Base-by-base conservation (phyloP, 2,329 filamentous ascomycete genomes). In the Trichoderma sp. region DNA sequence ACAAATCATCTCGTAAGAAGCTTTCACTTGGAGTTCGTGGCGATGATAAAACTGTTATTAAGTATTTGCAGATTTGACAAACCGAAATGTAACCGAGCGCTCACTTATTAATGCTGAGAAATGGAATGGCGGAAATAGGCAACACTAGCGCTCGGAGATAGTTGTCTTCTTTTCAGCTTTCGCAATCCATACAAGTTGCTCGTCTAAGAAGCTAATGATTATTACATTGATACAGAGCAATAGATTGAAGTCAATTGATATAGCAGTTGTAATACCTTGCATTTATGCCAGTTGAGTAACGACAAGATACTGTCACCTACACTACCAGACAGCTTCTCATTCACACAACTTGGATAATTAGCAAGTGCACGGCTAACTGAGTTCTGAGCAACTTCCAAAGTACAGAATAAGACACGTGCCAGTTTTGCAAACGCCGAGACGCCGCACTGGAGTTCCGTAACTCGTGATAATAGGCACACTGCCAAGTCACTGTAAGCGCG, bases 1-100 rank as follows among this genome's bases (percentile, higher is more conserved):
- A 46, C 51, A 30, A 63, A 63, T 63, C 59, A 63, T 63, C 46
- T 18, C 60, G 60, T 64, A 64, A 64, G 46, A 54, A n/a, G 11
- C 2, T 3, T 52, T 52, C 39, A 3, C 3, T 5, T 4, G 2
- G 10, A 5, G 14, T 30, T 16, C 5, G 24, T 7, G 3, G 16
- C 18, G 18, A 26, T 18, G 11, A 52, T 13, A 52, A 18, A 14
- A 39, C n/a, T 21, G 14, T n/a, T 46, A 4, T 8, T 11, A 7
- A 11, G 18, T 24, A 3, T 21, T 24, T 11, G 13, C 46, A 21
- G n/a, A 24, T 21, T 49, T 49, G 4, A 49, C 39, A 43, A 43
- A 21, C 37, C 28, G 4, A 2, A 14, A 34, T 21, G 11, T 14
- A 34, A 11, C 21, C 32, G 32, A 14, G 16, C 8, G 2, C 16